Percentiles rank a stretch among this genome's conserved stretches.
Conservation (phyloP, 108 stramenopile genomes). For the Cyclostephanos tholiformis region DNA sequence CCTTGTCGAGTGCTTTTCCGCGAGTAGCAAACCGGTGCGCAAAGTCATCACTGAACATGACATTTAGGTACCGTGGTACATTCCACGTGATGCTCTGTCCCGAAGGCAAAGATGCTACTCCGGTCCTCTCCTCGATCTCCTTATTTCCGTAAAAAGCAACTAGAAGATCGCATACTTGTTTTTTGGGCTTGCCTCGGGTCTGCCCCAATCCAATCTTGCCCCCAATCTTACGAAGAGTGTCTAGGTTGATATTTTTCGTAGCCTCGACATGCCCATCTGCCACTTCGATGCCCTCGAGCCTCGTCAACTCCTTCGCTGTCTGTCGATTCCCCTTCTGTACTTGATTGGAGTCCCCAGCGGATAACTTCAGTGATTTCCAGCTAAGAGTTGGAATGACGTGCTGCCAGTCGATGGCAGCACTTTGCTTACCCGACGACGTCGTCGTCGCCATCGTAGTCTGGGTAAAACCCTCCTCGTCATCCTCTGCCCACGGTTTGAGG, state of each 20-base stretch:
- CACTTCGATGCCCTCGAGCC: slow-evolving; percentile 1
- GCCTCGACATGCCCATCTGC: not conserved
- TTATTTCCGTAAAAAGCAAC: not conserved
- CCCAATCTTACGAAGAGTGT: not conserved
- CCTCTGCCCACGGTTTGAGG: too few relatives aligned
- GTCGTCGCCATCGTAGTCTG: too few relatives aligned
- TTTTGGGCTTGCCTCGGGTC: not conserved
- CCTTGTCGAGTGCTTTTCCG: not conserved
- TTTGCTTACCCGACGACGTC: too few relatives aligned
- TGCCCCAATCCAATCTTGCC: not conserved
- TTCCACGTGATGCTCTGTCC: slow-evolving; percentile 1
- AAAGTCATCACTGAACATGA: not conserved
- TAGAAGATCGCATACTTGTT: not conserved
- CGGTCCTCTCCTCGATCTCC: slow-evolving; percentile 2
- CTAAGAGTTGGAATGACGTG: too few relatives aligned
- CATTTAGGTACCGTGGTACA: not conserved
- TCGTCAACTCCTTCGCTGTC: not conserved
- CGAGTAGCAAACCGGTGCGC: slow-evolving; percentile 2
- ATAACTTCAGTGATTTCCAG: too few relatives aligned
- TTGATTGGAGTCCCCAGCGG: too few relatives aligned
- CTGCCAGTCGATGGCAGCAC: too few relatives aligned
- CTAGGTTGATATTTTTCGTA: slow-evolving; percentile 3
- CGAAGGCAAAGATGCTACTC: not conserved
- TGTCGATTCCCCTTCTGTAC: too few relatives aligned
- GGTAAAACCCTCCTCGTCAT: too few relatives aligned